Conservation (phyloP, 257 asterid genomes). For the Ballota nigra region DNA sequence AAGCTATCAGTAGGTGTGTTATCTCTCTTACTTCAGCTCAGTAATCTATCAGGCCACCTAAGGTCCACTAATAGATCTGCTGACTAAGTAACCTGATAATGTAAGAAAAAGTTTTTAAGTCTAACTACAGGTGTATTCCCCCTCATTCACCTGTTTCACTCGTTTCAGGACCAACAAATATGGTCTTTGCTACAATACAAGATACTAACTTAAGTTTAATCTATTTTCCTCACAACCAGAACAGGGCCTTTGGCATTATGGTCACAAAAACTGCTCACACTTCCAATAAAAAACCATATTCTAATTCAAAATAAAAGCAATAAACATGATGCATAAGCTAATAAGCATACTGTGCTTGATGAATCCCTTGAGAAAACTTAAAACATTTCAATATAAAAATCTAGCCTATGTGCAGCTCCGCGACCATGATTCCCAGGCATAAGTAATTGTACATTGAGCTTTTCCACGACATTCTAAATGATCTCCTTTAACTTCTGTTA, state of each 20-base stretch:
- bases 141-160: no score
- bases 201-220: not conserved
- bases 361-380: not conserved
- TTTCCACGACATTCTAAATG: slow-evolving; percentile 52
- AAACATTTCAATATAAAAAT: no score
- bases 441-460: slow-evolving; percentile 35
- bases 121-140: no score
- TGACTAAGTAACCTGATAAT: no score
- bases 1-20: no score
- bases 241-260: slow-evolving; percentile 59
- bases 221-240: slow-evolving; percentile 49
- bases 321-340: not conserved
- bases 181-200: not conserved
- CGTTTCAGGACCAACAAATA: no score
- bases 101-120: no score
- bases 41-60: no score
- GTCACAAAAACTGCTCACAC: slow-evolving; percentile 67
- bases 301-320: not conserved
- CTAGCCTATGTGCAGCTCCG: slow-evolving; percentile 43
- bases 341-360: not conserved
- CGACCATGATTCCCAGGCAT: slow-evolving; percentile 53
- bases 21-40: no score
- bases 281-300: slow-evolving; percentile 67
- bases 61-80: no score
- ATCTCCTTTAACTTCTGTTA: slow-evolving; percentile 40